phyloP scores from a whole-genome alignment of 2,329 filamentous ascomycete species.

The Cytospora chrysosperma region DNA sequence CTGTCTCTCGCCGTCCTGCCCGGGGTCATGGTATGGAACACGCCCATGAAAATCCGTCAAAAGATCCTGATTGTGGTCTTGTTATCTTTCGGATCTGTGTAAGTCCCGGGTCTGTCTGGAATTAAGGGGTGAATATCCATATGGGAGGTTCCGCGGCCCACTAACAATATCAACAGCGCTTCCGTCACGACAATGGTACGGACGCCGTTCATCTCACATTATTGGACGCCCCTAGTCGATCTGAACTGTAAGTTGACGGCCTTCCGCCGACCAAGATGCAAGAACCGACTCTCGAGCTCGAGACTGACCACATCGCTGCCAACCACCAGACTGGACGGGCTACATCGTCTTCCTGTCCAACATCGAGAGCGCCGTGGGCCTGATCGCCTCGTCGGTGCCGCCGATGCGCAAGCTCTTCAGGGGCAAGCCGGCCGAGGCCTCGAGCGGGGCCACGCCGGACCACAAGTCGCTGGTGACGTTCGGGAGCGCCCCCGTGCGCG shows the following conservation, averaged over 20 bases:
- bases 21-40: slow-evolving; percentile 34
- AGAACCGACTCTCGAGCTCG: no score
- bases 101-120: slow-evolving; percentile 11
- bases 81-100: slow-evolving; percentile 31
- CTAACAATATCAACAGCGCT: slow-evolving; percentile 22
- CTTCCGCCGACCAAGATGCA: background rate
- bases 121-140: no score
- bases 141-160: background rate
- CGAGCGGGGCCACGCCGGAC: background rate
- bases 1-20: slow-evolving; percentile 34
- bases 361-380: slow-evolving; percentile 26
- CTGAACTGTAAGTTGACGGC: slow-evolving; percentile 27
- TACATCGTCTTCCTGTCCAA: slow-evolving; percentile 29
- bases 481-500: slow-evolving; percentile 10
- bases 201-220: slow-evolving; percentile 28
- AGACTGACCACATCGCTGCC: background rate
- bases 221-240: slow-evolving; percentile 27
- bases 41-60: slow-evolving; percentile 31
- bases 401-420: slow-evolving; percentile 17
- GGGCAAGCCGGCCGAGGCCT: background rate
- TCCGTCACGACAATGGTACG: slow-evolving; percentile 29
- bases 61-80: slow-evolving; percentile 30
- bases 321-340: slow-evolving; percentile 27
- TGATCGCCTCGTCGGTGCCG: slow-evolving; percentile 21
- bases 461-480: slow-evolving; percentile 14